phyloP scores from a whole-genome alignment of 1,284 basidiomycete genomes.

The Sporisorium sorghi region DNA sequence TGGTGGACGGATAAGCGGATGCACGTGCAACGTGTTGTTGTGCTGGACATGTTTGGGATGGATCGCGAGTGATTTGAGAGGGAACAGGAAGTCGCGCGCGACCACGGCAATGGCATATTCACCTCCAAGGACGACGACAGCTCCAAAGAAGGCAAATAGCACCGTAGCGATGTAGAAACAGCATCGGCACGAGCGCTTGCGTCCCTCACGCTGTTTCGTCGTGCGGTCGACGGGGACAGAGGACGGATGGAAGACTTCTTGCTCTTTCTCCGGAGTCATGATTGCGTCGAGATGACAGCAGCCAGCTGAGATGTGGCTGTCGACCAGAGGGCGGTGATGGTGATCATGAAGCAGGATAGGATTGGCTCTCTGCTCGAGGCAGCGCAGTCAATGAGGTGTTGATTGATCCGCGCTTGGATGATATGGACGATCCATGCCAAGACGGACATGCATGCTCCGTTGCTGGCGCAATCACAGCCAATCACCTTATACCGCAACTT shows the following conservation, averaged over 20 bases:
- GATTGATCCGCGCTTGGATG: not conserved
- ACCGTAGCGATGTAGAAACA: conserved; percentile 3
- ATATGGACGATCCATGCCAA: not conserved
- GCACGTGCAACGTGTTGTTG: conserved; percentile 15
- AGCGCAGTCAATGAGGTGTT: not conserved
- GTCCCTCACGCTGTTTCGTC: conserved; percentile 10
- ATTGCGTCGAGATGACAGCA: not conserved
- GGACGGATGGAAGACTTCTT: conserved; percentile 17
- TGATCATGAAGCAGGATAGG: not conserved
- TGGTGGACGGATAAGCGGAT: conserved; percentile 16
- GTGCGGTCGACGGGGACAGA: conserved; percentile 22
- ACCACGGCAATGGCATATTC: conserved; percentile 1
- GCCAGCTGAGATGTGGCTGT: not conserved
- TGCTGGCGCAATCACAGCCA: not conserved
- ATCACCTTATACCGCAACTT: not conserved
- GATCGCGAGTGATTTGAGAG: conserved; percentile 6
- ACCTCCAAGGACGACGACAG: conserved; percentile 4
- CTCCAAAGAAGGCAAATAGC: conserved; percentile 11
- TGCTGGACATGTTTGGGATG: conserved; percentile 5
- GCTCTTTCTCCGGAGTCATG: conserved; percentile 7
- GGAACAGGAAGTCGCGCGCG: conserved; percentile 7
- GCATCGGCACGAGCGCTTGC: not conserved
- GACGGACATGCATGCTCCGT: not conserved
- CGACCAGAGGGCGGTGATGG: not conserved
- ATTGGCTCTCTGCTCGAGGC: not conserved